These are phyloP conservation scores for Sporormia fimetaria DNA, from an alignment of 495 filamentous ascomycete species.

Conservation along the genomic window DNA sequence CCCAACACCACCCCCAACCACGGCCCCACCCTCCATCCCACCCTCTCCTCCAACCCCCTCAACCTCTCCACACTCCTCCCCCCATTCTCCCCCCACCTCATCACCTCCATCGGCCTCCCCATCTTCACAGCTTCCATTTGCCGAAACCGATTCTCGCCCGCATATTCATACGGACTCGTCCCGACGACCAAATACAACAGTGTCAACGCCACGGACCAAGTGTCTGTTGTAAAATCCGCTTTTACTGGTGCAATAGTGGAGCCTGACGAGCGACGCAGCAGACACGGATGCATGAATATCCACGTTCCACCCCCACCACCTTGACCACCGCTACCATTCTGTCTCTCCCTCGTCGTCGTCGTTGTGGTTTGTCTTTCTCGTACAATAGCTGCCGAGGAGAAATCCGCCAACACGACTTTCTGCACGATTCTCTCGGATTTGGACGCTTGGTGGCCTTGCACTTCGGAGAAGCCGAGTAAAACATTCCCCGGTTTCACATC, in stretches of 20 bases:
- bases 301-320: no score
- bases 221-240: slow-evolving; percentile 37
- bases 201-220: slow-evolving; percentile 47
- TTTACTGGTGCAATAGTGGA: slow-evolving; percentile 19
- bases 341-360: no score
- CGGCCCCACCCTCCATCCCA: slow-evolving; percentile 10
- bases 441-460: no score
- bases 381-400: no score
- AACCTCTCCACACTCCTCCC: slow-evolving; percentile 9
- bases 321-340: no score
- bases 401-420: no score
- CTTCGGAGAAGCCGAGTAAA: no score
- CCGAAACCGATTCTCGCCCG: slow-evolving; percentile 19
- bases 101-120: slow-evolving; percentile 8
- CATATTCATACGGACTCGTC: slow-evolving; percentile 41
- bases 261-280: slow-evolving; percentile 4
- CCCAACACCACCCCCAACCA: slow-evolving; percentile 14
- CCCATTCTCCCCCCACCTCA: slow-evolving; percentile 13
- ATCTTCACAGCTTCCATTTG: slow-evolving; percentile 13
- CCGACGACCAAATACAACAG: slow-evolving; percentile 47
- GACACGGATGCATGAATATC: no score
- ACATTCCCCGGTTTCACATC: no score
- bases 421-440: no score
- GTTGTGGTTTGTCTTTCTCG: no score
- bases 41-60: not conserved